Evolutionary conservation across 495 filamentous ascomycete species (phyloP).

Genomic region (Tetracladium setigerum): DNA sequence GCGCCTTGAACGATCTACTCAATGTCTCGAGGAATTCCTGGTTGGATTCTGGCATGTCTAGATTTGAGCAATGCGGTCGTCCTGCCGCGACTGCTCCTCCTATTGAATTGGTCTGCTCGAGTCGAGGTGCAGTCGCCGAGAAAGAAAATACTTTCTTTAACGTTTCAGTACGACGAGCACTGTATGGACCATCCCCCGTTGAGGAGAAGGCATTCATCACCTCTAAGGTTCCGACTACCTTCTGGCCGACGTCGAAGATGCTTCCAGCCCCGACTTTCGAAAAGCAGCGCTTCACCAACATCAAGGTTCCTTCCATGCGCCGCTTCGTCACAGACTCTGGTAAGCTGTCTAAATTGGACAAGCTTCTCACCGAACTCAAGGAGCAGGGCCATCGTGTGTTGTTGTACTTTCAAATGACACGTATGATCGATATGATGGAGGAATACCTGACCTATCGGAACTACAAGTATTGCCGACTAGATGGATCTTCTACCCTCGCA

Average conservation of each 20-base stretch:
- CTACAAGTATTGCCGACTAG: constrained; percentile 95
- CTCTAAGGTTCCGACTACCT: constrained; percentile 53
- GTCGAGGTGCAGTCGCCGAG: constrained; percentile 57
- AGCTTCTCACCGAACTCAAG: constrained; percentile 81
- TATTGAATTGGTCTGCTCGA: constrained; percentile 68
- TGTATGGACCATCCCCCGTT: constrained; percentile 58
- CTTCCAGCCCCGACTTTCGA: constrained; percentile 70
- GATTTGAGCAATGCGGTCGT: constrained; percentile 72
- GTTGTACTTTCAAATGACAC: constrained; percentile 99
- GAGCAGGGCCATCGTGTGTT: constrained; percentile 89
- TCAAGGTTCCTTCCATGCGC: constrained; percentile 94
- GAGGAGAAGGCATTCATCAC: constrained; percentile 70
- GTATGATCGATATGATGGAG: constrained; percentile 99
- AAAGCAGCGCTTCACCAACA: constrained; percentile 78
- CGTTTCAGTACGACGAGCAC: constrained; percentile 56
- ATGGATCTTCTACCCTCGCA: constrained; percentile 97
- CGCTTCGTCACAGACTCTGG: constrained; percentile 97
- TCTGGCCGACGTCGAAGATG: constrained; percentile 55
- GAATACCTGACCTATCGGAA: constrained; percentile 98
- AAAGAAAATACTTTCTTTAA: constrained; percentile 76
- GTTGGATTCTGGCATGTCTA: constrained; percentile 57
- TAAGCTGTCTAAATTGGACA: constrained; percentile 88
- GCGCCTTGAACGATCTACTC: constrained; percentile 65
- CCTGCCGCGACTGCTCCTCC: constrained; percentile 81
- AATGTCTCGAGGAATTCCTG: constrained; percentile 67